Conservation (phyloP, 345 rosid species). For the Arabis alpina region DNA sequence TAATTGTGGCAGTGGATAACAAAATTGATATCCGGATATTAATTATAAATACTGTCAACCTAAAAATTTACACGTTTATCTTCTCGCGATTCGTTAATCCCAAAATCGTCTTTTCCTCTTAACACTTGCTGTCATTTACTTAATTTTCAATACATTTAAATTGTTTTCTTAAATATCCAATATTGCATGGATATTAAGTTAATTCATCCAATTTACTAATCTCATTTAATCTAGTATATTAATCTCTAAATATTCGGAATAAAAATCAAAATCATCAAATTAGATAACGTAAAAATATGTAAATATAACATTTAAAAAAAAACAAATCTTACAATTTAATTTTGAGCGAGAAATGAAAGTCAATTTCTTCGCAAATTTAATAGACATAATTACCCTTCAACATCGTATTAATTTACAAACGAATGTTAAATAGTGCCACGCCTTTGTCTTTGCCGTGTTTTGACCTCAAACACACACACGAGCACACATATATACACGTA, state of each 20-base stretch:
- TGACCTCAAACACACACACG: conserved; percentile 40
- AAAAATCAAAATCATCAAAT: not conserved
- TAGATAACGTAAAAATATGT: not conserved
- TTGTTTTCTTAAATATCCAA: too few species aligned
- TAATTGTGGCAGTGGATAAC: too few species aligned
- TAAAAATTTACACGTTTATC: too few species aligned
- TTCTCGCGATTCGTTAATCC: too few species aligned
- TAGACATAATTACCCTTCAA: conserved; percentile 31
- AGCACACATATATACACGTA: not conserved
- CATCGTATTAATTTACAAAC: conserved; percentile 25
- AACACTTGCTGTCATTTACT: too few species aligned
- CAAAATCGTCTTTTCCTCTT: too few species aligned
- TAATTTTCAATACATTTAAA: too few species aligned
- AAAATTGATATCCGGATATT: too few species aligned
- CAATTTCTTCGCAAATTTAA: conserved; percentile 27
- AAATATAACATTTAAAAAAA: not conserved
- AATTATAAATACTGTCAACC: too few species aligned
- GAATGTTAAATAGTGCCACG: conserved; percentile 28
- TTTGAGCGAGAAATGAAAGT: not conserved
- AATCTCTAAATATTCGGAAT: not conserved
- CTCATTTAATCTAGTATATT: not conserved
- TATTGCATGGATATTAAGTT: too few species aligned
- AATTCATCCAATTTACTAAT: not conserved
- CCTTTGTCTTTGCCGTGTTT: conserved; percentile 47
- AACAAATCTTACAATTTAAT: not conserved